A percentile compares a stretch with the other conserved stretches of the same genome.
phyloP scores from a whole-genome alignment of 257 asterid species.

The Pogostemon cablin region DNA sequence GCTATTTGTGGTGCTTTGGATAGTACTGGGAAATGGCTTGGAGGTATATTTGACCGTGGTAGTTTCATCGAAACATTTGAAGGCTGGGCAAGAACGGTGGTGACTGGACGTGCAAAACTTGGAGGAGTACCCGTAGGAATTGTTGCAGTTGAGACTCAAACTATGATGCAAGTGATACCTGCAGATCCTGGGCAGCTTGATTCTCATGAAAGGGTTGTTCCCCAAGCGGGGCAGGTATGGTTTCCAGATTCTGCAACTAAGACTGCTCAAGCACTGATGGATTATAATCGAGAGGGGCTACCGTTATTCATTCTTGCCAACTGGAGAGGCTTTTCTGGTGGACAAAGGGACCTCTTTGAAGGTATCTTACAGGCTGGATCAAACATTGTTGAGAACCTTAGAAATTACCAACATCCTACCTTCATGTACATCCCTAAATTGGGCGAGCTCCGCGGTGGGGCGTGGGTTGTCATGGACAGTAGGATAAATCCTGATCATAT shows the following conservation, averaged over 20 bases:
- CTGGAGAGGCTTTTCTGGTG: conserved; percentile 99
- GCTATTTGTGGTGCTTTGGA: conserved; percentile 77
- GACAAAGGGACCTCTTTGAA: conserved; percentile 98
- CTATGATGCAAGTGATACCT: conserved; percentile 97
- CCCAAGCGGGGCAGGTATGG: conserved; percentile 99
- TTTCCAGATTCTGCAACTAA: conserved; percentile 94
- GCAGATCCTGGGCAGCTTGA: conserved; percentile 99
- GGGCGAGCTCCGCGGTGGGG: conserved; percentile 99
- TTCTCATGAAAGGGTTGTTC: conserved; percentile 90
- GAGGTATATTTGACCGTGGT: conserved; percentile 87
- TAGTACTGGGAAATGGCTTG: conserved; percentile 78
- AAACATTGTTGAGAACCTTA: conserved; percentile 85
- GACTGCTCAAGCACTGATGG: conserved; percentile 96
- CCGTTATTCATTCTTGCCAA: conserved; percentile 96
- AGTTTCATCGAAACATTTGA: conserved; percentile 93
- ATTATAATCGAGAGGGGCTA: conserved; percentile 79
- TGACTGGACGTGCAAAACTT: conserved; percentile 90
- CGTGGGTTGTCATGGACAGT: conserved; percentile 97
- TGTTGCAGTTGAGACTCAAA: conserved; percentile 95
- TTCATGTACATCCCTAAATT: conserved; percentile 88
- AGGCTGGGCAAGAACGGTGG: conserved; percentile 98
- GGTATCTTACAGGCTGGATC: conserved; percentile 99
- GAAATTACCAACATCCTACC: conserved; percentile 84
- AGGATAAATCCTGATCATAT: conserved; percentile 88
- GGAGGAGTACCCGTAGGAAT: conserved; percentile 98